Conservation (phyloP, 2,329 filamentous ascomycete genomes). For the Penicillium sp. region DNA sequence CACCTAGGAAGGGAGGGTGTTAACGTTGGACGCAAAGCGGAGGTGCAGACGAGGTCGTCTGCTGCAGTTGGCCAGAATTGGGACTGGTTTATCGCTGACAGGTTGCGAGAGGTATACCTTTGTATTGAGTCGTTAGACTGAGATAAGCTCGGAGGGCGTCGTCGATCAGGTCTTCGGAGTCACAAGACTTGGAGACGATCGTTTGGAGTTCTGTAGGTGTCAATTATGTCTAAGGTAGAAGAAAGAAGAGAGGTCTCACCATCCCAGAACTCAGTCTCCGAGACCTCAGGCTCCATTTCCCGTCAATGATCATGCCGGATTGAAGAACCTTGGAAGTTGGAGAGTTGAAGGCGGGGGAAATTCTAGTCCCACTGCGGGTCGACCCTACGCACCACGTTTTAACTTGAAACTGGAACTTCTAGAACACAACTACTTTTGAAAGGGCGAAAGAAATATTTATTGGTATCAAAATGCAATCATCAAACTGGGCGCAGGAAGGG, state of each 20-base stretch:
- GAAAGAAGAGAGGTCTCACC: conserved; percentile 54
- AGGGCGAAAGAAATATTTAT: conserved; percentile 13
- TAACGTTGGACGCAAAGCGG: conserved; percentile 10
- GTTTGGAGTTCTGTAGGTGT: conserved; percentile 62
- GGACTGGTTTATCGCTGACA: neutral
- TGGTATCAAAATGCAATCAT: conserved; percentile 25
- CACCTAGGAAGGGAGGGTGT: conserved; percentile 50
- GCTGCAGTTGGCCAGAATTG: neutral
- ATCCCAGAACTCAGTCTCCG: conserved; percentile 84
- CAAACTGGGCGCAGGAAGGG: conserved; percentile 38
- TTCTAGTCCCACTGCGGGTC: conserved; percentile 21
- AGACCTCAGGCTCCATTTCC: conserved; percentile 69
- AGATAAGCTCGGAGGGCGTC: conserved; percentile 84
- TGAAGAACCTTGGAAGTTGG: conserved; percentile 22
- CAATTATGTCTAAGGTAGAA: conserved; percentile 13
- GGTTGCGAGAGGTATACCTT: conserved; percentile 47
- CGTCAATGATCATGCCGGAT: conserved; percentile 37
- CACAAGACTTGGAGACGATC: conserved; percentile 61
- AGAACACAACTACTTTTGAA: neutral
- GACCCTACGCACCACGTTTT: conserved; percentile 2
- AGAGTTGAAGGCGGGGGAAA: conserved; percentile 16
- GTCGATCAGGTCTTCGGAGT: conserved; percentile 71
- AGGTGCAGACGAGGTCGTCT: neutral
- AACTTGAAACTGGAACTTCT: neutral
- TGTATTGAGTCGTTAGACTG: conserved; percentile 72